Conservation (phyloP, 805 yeast species). For the Grigorovia transvaalensis region DNA sequence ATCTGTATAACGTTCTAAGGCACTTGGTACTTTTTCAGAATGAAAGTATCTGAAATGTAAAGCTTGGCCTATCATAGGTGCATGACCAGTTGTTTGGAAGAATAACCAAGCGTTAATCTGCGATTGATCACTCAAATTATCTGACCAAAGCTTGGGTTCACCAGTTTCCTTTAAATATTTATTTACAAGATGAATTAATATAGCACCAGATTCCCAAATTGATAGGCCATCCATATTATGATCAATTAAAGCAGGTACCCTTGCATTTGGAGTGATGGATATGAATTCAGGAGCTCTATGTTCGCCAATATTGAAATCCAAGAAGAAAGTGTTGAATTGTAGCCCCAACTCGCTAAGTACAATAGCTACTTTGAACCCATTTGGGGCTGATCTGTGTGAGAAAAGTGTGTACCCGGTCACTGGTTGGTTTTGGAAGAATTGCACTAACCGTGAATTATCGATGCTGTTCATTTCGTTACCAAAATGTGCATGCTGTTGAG, state of each 20-base stretch:
- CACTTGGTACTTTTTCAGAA: constrained; percentile 72
- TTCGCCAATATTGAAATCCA: constrained; percentile 82
- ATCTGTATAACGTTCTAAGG: constrained; percentile 81
- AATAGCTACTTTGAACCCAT: constrained; percentile 92
- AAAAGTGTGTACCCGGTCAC: constrained; percentile 73
- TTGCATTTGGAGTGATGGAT: constrained; percentile 88
- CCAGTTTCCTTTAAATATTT: constrained; percentile 51
- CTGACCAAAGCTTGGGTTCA: constrained; percentile 67
- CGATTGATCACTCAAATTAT: constrained; percentile 65
- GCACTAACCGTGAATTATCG: constrained; percentile 50
- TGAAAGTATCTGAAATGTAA: constrained; percentile 89
- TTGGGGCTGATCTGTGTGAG: constrained; percentile 84
- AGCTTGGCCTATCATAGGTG: constrained; percentile 98
- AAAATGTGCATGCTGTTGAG: constrained; percentile 10
- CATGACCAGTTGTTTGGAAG: constrained; percentile 93
- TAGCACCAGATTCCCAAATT: constrained; percentile 94
- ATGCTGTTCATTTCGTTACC: constrained; percentile 31
- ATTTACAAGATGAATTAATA: constrained; percentile 70
- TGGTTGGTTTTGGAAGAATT: constrained; percentile 69
- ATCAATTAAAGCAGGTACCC: constrained; percentile 91
- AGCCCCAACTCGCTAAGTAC: constrained; percentile 74
- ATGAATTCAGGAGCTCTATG: constrained; percentile 91
- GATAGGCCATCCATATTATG: constrained; percentile 71
- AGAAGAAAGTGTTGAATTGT: constrained; percentile 67
- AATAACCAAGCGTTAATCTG: constrained; percentile 84